These are phyloP conservation scores for Nicotiana tomentosiformis DNA, from an alignment of 257 asterid genomes.

Conservation along the genomic window DNA sequence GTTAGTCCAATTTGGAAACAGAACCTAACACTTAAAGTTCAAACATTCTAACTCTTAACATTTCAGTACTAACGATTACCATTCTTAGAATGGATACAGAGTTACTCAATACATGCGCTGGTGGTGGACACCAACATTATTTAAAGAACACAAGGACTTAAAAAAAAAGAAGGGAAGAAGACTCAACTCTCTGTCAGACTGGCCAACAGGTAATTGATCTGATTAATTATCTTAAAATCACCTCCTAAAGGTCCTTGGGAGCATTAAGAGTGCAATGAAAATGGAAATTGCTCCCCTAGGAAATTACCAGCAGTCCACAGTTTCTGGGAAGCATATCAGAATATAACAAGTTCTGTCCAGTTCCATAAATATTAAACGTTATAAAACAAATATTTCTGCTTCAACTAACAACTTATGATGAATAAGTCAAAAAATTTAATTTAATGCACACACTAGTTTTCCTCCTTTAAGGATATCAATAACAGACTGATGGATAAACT, in stretches of 20 bases:
- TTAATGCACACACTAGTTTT: not conserved
- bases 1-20: not conserved
- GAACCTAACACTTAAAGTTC: not conserved
- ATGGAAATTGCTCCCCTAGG: not conserved
- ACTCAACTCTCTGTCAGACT: not conserved
- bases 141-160: not conserved
- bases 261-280: not conserved
- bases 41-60: not conserved
- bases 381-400: not conserved
- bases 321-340: not conserved
- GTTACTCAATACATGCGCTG: not conserved
- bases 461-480: not conserved
- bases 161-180: not conserved
- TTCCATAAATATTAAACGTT: not conserved
- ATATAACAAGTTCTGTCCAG: not conserved
- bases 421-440: not conserved
- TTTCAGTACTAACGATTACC: not conserved
- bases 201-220: not conserved
- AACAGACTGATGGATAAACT: not conserved
- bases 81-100: not conserved
- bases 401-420: not conserved
- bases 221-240: not conserved
- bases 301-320: not conserved
- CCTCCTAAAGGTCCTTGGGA: not conserved
- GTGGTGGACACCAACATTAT: not conserved